These are phyloP conservation scores for Phaeosphaeria sp. DNA, from an alignment of 2,329 filamentous ascomycete species.

Conservation along the genomic window DNA sequence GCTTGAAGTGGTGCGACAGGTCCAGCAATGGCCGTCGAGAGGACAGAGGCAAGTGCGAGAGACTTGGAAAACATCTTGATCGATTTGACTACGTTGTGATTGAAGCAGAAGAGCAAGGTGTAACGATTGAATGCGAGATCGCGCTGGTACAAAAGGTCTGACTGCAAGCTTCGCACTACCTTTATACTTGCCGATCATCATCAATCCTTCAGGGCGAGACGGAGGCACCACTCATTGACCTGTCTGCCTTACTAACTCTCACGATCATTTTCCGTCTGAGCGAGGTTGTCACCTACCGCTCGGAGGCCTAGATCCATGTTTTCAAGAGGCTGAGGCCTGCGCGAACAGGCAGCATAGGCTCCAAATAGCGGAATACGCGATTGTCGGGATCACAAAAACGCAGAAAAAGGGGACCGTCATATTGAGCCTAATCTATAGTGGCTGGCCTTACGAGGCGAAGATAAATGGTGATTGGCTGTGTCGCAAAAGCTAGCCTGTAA, in stretches of 20 bases:
- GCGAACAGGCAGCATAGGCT: background rate
- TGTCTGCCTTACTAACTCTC: background rate
- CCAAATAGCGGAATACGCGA: background rate
- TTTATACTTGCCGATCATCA: background rate
- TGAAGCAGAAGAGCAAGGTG: background rate
- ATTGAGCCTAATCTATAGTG: background rate
- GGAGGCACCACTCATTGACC: background rate
- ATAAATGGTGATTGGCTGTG: background rate
- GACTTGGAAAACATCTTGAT: constrained; percentile 23
- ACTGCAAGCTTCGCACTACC: background rate
- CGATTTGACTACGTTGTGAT: background rate
- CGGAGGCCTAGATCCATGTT: background rate
- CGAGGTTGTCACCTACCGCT: background rate
- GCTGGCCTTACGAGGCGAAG: background rate
- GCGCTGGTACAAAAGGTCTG: background rate
- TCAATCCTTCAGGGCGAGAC: background rate
- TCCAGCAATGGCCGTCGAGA: constrained; percentile 9
- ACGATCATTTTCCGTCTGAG: background rate
- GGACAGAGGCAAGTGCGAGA: constrained; percentile 16
- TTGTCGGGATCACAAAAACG: background rate
- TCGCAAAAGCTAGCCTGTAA: background rate
- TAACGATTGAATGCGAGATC: no score
- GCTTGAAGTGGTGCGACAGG: background rate
- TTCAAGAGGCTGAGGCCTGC: background rate
- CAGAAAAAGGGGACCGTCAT: background rate